A percentile compares a stretch with the other conserved stretches of the same genome.
phyloP scores from a whole-genome alignment of 2,329 filamentous ascomycete genomes.

The Samsoniella hepiali region DNA sequence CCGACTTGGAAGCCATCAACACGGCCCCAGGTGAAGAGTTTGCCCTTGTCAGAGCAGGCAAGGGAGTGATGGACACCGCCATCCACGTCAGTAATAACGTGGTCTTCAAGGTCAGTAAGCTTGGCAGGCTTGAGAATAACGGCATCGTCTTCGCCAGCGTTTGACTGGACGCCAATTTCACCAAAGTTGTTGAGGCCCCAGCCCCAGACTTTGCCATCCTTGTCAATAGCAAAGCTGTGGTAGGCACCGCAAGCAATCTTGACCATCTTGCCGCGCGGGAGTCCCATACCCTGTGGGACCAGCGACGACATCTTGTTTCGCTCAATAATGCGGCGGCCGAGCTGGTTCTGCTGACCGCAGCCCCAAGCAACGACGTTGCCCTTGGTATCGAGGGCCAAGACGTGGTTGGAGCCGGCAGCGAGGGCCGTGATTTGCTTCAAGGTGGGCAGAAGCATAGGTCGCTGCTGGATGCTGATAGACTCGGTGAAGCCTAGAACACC shows the following conservation, averaged over 20 bases:
- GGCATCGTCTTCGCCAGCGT: conserved; percentile 52
- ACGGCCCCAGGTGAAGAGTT: conserved; percentile 60
- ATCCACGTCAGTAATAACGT: conserved; percentile 63
- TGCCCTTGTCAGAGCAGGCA: conserved; percentile 54
- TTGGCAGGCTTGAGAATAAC: conserved; percentile 70
- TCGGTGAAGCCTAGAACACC: conserved; percentile 63
- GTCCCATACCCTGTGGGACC: conserved; percentile 55
- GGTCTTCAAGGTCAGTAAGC: conserved; percentile 60
- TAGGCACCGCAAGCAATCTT: conserved; percentile 65
- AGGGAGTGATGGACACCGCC: conserved; percentile 75
- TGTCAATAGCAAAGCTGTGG: conserved; percentile 77
- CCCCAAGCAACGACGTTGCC: conserved; percentile 69
- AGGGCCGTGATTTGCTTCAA: conserved; percentile 64
- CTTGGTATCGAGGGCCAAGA: conserved; percentile 63
- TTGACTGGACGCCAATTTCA: conserved; percentile 65
- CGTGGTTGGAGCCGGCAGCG: conserved; percentile 66
- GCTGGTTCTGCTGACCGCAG: conserved; percentile 64
- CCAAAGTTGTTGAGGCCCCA: conserved; percentile 90
- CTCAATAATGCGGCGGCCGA: conserved; percentile 57
- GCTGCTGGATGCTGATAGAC: conserved; percentile 47
- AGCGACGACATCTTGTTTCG: conserved; percentile 62
- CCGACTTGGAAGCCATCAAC: conserved; percentile 54
- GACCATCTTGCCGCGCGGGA: conserved; percentile 56
- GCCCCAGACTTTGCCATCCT: conserved; percentile 66
- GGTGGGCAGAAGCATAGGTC: conserved; percentile 54